Conservation (phyloP, 192 early-diverging fungal species). For the Haplosporangium gracile region DNA sequence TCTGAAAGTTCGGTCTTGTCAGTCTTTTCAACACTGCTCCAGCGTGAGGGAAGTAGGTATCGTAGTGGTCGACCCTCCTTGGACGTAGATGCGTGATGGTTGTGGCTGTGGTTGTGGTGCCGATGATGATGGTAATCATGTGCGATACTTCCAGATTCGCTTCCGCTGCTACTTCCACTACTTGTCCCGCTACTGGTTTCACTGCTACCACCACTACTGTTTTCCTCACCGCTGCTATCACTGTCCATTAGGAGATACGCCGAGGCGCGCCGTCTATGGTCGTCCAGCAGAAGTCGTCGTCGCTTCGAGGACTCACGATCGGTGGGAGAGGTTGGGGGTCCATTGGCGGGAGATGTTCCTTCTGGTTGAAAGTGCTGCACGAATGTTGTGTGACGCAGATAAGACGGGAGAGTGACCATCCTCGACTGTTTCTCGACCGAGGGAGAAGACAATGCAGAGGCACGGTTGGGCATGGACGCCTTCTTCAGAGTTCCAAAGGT, state of each 20-base stretch:
- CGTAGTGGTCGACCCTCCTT: slow-evolving; percentile 16
- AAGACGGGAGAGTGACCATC: slow-evolving; percentile 23
- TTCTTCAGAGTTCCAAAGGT: slow-evolving; percentile 52
- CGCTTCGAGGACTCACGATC: slow-evolving; percentile 37
- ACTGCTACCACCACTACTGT: slow-evolving; percentile 11
- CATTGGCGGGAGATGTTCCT: neutral
- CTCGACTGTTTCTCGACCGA: slow-evolving; percentile 26
- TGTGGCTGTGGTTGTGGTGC: neutral
- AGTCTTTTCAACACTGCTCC: slow-evolving; percentile 40
- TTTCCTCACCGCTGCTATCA: slow-evolving; percentile 23
- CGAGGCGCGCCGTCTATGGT: slow-evolving; percentile 11
- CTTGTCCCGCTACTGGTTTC: slow-evolving; percentile 16
- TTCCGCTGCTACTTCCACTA: slow-evolving; percentile 33
- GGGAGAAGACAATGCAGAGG: neutral
- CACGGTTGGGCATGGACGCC: slow-evolving; percentile 30
- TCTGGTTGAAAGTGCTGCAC: slow-evolving; percentile 49
- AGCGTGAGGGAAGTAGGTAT: slow-evolving; percentile 41
- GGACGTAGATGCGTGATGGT: neutral
- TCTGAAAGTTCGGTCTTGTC: slow-evolving; percentile 47
- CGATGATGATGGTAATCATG: slow-evolving; percentile 10
- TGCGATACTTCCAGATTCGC: slow-evolving; percentile 29
- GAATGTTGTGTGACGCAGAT: slow-evolving; percentile 48
- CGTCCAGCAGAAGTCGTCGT: slow-evolving; percentile 16
- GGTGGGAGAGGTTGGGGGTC: neutral
- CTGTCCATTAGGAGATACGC: slow-evolving; percentile 10